Base-by-base conservation (phyloP, 1,139 yeast species). In the Zhuliangozyma blackwelliae region DNA sequence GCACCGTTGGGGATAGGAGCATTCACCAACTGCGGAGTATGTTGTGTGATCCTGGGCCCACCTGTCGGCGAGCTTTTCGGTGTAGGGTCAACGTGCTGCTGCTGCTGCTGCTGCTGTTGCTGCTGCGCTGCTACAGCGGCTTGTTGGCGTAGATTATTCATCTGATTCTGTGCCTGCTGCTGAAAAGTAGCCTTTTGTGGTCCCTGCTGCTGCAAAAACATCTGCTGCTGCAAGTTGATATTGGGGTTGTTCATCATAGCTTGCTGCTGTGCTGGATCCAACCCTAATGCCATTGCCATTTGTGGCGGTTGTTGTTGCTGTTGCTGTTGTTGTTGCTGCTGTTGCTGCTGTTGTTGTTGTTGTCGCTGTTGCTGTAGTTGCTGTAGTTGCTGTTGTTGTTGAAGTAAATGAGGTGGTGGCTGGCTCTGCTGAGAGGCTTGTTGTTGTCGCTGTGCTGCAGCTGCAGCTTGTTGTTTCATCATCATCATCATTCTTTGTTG, bases 151-250 rank as follows among this genome's bases (percentile, higher is more conserved):
- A 72, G 55, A 44, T 63, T 71, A 43, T 71, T 72, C 78, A 73
- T 72, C 50, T 74, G 79, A 29, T 59, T 59, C 47, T 73, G 79
- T 2, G 77, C 77, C 43, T 69, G 76, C 43, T 69, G 75, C 39
- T 72, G 78, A 32, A 59, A 62, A 42, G 63, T 58, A 43, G 63
- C 62, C 37, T 59, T 65, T 25, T 55, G 54, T 38, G 51, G 61
- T 16, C 50, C 54, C 27, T 47, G 50, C 28, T 49, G 50, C 30
- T 47, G 54, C n/a, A 49, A 51, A 27, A 46, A 55, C 37, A 48
- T 46, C 35, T 41, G 50, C 10, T 34, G 39, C 27, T 25, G 27
- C 11, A 25, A 6, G 27, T n/a, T 25, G 7, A 25, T 9, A n/a
- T 25, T 43, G 38, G 52, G 54, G 37, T 51, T 54, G 32, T 49